Evolutionary conservation across 208 protist genomes (phyloP).

Genomic region (Leishmania amazonensis): DNA sequence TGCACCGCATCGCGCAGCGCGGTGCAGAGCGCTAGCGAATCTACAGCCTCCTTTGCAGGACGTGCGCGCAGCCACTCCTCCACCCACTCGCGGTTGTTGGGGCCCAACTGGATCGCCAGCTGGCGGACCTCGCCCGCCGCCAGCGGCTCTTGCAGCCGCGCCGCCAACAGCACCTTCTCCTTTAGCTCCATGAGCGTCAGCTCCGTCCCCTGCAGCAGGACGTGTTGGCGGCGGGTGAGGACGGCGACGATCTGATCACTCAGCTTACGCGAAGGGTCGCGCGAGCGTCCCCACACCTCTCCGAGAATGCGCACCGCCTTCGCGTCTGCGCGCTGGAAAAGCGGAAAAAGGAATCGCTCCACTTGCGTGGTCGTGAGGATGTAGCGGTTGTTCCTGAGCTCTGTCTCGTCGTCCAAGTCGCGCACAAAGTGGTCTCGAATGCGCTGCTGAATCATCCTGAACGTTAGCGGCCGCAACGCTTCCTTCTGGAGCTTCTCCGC

Average conservation of each 20-base stretch:
- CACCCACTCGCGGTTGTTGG: conserved; percentile 30
- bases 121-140: conserved; percentile 25
- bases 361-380: conserved; percentile 27
- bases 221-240: conserved; percentile 42
- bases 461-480: conserved; percentile 18
- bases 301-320: conserved; percentile 23
- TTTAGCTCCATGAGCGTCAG: conserved; percentile 50
- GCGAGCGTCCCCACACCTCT: conserved; percentile 26
- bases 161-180: conserved; percentile 56
- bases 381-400: conserved; percentile 18
- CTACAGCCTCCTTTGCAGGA: neutral
- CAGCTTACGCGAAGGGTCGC: conserved; percentile 32
- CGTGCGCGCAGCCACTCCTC: conserved; percentile 26
- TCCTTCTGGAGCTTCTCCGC: conserved; percentile 5
- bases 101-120: conserved; percentile 40
- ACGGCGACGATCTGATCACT: conserved; percentile 56
- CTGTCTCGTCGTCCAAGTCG: conserved; percentile 30
- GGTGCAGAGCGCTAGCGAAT: conserved; percentile 23
- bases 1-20: conserved; percentile 31
- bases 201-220: conserved; percentile 53
- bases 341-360: conserved; percentile 24
- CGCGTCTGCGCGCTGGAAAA: conserved; percentile 28
- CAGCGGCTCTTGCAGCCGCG: conserved; percentile 48
- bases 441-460: conserved; percentile 37
- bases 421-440: conserved; percentile 37